Percentiles rank a stretch among this genome's conserved stretches.
These are phyloP conservation scores for Abelmoschus esculentus DNA, from an alignment of 345 rosid species.

Conservation along the genomic window DNA sequence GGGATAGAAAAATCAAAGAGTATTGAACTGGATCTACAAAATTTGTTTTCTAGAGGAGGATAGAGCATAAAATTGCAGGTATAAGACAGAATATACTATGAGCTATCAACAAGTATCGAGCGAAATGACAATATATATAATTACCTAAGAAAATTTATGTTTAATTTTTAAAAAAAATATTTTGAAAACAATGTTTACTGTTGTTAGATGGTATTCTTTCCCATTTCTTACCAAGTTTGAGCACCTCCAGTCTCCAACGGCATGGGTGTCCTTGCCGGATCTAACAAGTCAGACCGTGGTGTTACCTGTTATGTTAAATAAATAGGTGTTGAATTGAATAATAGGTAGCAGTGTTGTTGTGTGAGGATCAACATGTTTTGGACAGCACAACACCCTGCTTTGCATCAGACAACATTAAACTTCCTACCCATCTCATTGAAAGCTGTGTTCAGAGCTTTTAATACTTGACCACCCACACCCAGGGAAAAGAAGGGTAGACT, in stretches of 20 bases:
- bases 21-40: too few species aligned
- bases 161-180: too few species aligned
- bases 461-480: background rate
- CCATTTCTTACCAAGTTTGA: too few species aligned
- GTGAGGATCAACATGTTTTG: background rate
- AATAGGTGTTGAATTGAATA: background rate
- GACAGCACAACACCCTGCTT: background rate
- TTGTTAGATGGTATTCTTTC: too few species aligned
- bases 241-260: too few species aligned
- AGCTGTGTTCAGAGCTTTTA: background rate
- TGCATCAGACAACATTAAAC: constrained; percentile 6
- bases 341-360: background rate
- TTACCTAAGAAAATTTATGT: too few species aligned
- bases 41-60: too few species aligned
- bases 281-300: background rate
- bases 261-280: background rate
- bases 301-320: too few species aligned
- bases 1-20: background rate
- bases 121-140: too few species aligned
- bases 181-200: too few species aligned
- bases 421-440: constrained; percentile 19
- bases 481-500: background rate
- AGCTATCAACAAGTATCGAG: too few species aligned
- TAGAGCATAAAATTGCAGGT: background rate
- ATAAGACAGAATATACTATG: too few species aligned